Evolutionary conservation across 257 asterid species (phyloP).

Genomic region (Cordia subcordata): DNA sequence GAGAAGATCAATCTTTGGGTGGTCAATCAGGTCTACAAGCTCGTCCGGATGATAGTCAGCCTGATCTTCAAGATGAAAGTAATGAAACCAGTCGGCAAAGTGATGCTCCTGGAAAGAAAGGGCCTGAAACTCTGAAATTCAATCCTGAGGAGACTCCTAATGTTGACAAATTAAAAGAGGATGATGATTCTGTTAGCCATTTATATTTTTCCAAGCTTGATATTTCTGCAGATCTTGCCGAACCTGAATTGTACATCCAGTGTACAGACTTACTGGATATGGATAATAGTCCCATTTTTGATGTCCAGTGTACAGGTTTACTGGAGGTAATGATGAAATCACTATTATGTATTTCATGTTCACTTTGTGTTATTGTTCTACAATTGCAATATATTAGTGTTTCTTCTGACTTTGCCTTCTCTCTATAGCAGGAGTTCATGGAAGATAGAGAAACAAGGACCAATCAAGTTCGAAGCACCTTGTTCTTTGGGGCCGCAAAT

Average conservation of each 20-base stretch:
- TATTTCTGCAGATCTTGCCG: constrained; percentile 78
- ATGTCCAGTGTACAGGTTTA: constrained; percentile 41
- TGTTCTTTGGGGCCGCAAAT: constrained; percentile 43
- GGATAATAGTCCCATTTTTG: constrained; percentile 35
- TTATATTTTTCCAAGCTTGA: constrained; percentile 78
- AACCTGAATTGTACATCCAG: constrained; percentile 57
- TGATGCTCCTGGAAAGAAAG: constrained; percentile 36
- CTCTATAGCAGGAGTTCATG: constrained; percentile 37
- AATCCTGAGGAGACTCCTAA: constrained; percentile 27
- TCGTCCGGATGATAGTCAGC: constrained; percentile 39
- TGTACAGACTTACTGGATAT: constrained; percentile 44
- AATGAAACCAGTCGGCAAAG: constrained; percentile 30
- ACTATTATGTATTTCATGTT: constrained; percentile 6
- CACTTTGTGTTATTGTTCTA: not conserved
- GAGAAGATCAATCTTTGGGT: constrained; percentile 38
- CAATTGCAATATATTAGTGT: not conserved
- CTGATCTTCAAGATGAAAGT: constrained; percentile 46
- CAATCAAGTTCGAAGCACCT: constrained; percentile 23
- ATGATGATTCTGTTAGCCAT: constrained; percentile 33
- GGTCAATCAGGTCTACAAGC: constrained; percentile 41
- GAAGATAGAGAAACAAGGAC: constrained; percentile 32
- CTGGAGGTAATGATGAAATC: constrained; percentile 55
- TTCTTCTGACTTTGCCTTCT: not conserved
- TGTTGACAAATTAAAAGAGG: constrained; percentile 35
- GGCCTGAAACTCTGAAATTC: constrained; percentile 28